Evolutionary conservation across 164 flowering plant species (phyloP), one percentile per base, ranked within the genome.

Genomic region (Chimonanthus salicifolius): DNA sequence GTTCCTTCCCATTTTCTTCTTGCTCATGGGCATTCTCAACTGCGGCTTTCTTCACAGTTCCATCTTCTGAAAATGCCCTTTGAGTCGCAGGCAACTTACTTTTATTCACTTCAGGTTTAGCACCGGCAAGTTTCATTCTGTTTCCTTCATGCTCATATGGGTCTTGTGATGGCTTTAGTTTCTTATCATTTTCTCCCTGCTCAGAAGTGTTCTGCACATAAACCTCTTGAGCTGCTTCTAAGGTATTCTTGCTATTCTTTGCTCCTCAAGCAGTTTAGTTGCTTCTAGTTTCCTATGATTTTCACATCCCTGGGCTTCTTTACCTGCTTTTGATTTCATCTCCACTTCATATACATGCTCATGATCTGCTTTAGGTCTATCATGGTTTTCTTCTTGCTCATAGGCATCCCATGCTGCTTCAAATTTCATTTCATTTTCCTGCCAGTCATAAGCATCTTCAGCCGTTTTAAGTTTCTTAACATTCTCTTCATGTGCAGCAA

Each of bases 1-100:
- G 67, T 62, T 45, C 73, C 74, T 58, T 69, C 58, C 58, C 78
- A 58, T 58, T 49, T 5, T 71, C 82, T 64, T 81, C 76, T 4
- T 45, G 58, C 45, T 64, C 48, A 62, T 47, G 46, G 62, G 73
- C 68, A 71, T 75, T 79, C 49, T 51, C 76, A 10, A 47, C 72
- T 33, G 68, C 68, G 3, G 33, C 16, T 66, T 49, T 58, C 75
- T 75, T 75, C 65, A 62, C 75, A 11, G 8, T 21, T 67, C 58
- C n/a, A 58, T 58, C 71, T 58, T 43, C 16, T 13, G 74, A 65
- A 5, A 33, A 69, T 62, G 43, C 48, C 75, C 72, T 73, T 67
- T 71, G 68, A 64, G 72, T 43, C 48, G 51, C 66, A 60, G 51
- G 58, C 58, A 66, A 3, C 49, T 50, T 79, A 58, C 69, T 77